Evolutionary conservation across 2,329 filamentous ascomycete genomes (phyloP).

Genomic region (Botrytis sinoallii): DNA sequence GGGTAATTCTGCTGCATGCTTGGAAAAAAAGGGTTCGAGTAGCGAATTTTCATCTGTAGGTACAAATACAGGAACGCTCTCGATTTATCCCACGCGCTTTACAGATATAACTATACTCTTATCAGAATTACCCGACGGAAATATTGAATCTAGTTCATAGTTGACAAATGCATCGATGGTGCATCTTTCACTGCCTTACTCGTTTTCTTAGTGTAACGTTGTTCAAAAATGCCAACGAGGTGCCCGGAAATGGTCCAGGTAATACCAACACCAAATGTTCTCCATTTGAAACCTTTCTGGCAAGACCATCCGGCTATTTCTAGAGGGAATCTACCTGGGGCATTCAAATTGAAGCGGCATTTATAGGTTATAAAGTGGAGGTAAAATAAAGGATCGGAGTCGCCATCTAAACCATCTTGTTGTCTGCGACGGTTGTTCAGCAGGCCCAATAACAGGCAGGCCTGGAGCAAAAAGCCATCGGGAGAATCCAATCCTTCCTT

Average conservation of each 20-base stretch:
- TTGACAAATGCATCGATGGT: background rate
- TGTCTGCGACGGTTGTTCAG: background rate
- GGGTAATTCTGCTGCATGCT: background rate
- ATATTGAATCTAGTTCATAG: background rate
- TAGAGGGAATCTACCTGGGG: background rate
- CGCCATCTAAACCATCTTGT: background rate
- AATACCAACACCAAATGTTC: background rate
- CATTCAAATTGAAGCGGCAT: slow-evolving; percentile 7
- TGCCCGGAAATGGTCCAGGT: background rate
- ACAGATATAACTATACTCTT: slow-evolving; percentile 2
- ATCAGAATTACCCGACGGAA: slow-evolving; percentile 10
- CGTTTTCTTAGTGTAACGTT: slow-evolving; percentile 12
- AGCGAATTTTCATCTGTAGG: background rate
- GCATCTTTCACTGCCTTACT: slow-evolving; percentile 10
- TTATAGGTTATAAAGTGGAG: background rate
- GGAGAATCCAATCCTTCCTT: slow-evolving; percentile 5
- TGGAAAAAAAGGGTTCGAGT: background rate
- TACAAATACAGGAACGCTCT: background rate
- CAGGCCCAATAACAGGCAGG: slow-evolving; percentile 13
- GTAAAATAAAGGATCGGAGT: background rate
- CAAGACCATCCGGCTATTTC: background rate
- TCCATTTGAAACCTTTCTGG: slow-evolving; percentile 8
- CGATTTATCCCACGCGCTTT: background rate
- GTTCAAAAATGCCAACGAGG: slow-evolving; percentile 13
- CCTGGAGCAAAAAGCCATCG: slow-evolving; percentile 10